Base-by-base conservation (phyloP, 1,284 basidiomycete species). In the Ustilago esculenta region DNA sequence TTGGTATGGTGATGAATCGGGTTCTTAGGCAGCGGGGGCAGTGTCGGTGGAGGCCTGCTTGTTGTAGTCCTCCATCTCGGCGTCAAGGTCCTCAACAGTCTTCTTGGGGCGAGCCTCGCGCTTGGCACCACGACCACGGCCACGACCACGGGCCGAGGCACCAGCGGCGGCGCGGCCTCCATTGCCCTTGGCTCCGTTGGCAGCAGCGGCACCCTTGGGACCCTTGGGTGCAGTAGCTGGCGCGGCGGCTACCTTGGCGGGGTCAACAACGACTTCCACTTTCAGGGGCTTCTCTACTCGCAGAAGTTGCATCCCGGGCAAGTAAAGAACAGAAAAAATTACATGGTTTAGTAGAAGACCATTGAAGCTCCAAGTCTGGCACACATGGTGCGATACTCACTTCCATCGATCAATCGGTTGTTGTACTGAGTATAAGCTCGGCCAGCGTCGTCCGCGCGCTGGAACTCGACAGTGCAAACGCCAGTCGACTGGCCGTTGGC, bases 371-470 rank as follows among this genome's bases (percentile, higher is more conserved):
- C 27, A 29, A 12, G 27, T 29, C 7, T 29, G 27, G 27, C 27
- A 29, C 27, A 29, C 12, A n/a, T 33, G 32, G 21, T 14, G 5
- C 20, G 27, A 27, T 61, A 68, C 66, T 69, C 91, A 98, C 94
- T 96, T 86, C 94, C 92, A 89, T 98, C 95, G 87, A 98, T 95
- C 85, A 98, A 90, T 83, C 95, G 90, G 85, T 94, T 93, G 88
- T 98, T 93, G 87, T 98, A 98, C 76, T 92, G 88, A 72, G 90
- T 86, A 84, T 90, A 95, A 5, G 95, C 95, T 86, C 91, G 92
- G 82, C 88, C 89, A 58, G 90, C 95, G 79, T 96, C 93, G 54
- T 93, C 93, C 76, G 89, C 89, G 76, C 88, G 89, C 80, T 87
- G 86, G 86, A 98, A 98, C 72, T 89, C 86, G 67, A 98, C 90